phyloP scores from a whole-genome alignment of 139 green algal species.

The Cymbomonas tetramitiformis region DNA sequence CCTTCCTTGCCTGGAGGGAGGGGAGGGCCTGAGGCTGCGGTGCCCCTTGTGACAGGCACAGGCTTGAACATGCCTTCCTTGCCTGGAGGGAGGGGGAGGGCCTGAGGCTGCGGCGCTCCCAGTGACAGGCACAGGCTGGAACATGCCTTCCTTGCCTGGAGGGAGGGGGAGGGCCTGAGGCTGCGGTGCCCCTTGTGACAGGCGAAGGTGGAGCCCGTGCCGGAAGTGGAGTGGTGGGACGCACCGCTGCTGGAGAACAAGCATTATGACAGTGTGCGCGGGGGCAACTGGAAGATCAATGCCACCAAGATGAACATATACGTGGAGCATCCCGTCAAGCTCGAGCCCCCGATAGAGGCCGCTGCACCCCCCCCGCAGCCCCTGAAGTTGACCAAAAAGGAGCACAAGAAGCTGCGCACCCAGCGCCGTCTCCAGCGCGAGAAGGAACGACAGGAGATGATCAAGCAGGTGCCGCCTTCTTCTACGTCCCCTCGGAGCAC shows the following conservation, averaged over 20 bases:
- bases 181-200: too few species aligned
- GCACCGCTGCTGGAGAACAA: conserved; percentile 14
- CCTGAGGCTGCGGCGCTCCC: too few species aligned
- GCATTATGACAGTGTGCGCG: conserved; percentile 7
- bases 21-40: too few species aligned
- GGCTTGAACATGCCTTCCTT: too few species aligned
- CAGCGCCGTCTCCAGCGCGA: conserved; percentile 74
- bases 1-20: too few species aligned
- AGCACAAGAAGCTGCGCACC: conserved; percentile 76
- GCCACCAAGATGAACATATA: conserved; percentile 27
- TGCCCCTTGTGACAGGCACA: too few species aligned
- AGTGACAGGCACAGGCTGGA: too few species aligned
- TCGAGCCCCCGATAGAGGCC: conserved; percentile 72
- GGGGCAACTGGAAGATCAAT: not conserved
- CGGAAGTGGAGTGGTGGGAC: conserved; percentile 25
- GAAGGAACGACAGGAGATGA: conserved; percentile 92
- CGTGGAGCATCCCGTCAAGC: conserved; percentile 52
- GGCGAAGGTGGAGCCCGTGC: not conserved
- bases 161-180: not conserved
- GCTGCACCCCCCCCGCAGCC: conserved; percentile 56
- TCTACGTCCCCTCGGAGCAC: not conserved
- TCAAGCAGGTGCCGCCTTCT: too few species aligned
- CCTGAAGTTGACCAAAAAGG: conserved; percentile 61
- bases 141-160: too few species aligned
- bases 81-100: too few species aligned